Evolutionary conservation across 345 rosid genomes (phyloP).

Genomic region (Euphorbia lathyris): DNA sequence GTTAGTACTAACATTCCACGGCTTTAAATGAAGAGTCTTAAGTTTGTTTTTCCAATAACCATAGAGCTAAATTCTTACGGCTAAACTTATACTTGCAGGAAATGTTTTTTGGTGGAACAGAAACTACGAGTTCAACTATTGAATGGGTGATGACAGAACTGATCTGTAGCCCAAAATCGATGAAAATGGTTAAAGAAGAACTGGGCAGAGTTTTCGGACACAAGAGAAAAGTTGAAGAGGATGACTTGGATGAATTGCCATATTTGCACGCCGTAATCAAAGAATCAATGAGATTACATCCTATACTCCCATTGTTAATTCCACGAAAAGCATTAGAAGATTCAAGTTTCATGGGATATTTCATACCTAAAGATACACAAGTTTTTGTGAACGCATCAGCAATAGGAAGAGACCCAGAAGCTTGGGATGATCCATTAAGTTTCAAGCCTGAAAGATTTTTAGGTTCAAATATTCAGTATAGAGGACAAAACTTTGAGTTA

Average conservation of each 20-base stretch:
- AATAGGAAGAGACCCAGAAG: slow-evolving; percentile 16
- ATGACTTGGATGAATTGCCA: slow-evolving; percentile 14
- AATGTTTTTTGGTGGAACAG: slow-evolving; percentile 16
- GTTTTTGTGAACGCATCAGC: slow-evolving; percentile 16
- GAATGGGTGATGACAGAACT: slow-evolving; percentile 22
- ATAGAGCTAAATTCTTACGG: no score
- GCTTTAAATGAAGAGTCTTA: no score
- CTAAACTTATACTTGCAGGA: slow-evolving; percentile 1
- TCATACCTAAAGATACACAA: slow-evolving; percentile 17
- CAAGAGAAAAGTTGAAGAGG: slow-evolving; percentile 13
- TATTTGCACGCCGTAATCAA: slow-evolving; percentile 17
- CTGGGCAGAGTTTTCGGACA: slow-evolving; percentile 11
- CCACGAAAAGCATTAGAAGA: slow-evolving; percentile 12
- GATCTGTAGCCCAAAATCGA: slow-evolving; percentile 4
- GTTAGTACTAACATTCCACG: no score
- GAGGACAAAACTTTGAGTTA: slow-evolving; percentile 10
- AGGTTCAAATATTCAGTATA: slow-evolving; percentile 16
- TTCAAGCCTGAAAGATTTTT: slow-evolving; percentile 23
- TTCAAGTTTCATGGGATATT: slow-evolving; percentile 13
- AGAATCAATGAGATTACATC: not conserved
- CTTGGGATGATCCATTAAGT: slow-evolving; percentile 19
- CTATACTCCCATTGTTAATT: not conserved
- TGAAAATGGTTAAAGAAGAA: slow-evolving; percentile 15
- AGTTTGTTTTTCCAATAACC: no score
- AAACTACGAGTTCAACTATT: slow-evolving; percentile 10